A percentile compares a stretch with the other conserved stretches of the same genome.
Conservation (phyloP, 495 filamentous ascomycete genomes). For the Podospora bellae-mahoneyi region DNA sequence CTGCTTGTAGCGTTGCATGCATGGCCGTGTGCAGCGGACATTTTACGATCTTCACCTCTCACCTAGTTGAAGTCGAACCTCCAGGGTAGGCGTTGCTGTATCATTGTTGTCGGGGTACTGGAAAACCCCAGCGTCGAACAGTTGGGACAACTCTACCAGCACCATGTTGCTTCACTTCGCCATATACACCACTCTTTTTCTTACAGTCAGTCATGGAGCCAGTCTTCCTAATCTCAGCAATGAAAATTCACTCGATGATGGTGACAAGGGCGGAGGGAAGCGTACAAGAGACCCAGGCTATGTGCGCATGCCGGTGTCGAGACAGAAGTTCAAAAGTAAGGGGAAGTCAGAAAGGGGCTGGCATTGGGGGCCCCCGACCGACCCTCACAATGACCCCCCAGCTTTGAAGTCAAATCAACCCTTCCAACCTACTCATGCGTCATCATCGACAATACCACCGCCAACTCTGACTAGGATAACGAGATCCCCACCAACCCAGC, state of each 20-base stretch:
- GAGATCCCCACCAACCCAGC: neutral
- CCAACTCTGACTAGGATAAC: neutral
- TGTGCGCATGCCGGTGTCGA: conserved; percentile 28
- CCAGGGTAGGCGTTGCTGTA: neutral
- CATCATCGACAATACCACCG: neutral
- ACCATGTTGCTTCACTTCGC: neutral
- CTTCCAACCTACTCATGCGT: neutral
- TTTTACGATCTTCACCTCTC: neutral
- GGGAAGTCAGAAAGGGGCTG: conserved; percentile 24
- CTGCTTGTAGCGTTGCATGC: conserved; percentile 1
- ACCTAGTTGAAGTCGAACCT: neutral
- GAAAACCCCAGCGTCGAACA: neutral
- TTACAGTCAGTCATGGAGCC: conserved; percentile 16
- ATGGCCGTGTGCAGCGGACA: conserved; percentile 2
- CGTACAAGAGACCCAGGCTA: conserved; percentile 22
- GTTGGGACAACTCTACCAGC: conserved; percentile 13
- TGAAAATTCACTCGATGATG: neutral
- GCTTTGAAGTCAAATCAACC: neutral
- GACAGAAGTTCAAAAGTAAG: conserved; percentile 31
- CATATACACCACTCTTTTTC: conserved; percentile 13
- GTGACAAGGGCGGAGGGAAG: neutral
- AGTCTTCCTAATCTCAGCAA: neutral
- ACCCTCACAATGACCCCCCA: conserved; percentile 3
- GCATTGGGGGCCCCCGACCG: conserved; percentile 21
- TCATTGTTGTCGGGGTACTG: neutral